phyloP scores from a whole-genome alignment of 805 yeast species.

The Candida golubevii region DNA sequence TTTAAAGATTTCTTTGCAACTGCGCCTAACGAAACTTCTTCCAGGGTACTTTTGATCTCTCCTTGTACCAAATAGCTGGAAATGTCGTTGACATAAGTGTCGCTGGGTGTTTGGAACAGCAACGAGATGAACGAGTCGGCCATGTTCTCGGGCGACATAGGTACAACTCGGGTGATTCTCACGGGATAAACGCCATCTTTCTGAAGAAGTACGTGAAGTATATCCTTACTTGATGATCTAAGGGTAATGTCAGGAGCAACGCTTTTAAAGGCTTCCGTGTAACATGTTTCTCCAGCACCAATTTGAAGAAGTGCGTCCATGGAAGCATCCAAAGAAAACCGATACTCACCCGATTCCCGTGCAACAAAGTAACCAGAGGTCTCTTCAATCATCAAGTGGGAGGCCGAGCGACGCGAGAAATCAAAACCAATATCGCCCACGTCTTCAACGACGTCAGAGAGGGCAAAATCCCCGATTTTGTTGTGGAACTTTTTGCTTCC shows the following conservation, averaged over 20 bases:
- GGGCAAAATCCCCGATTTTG: neutral
- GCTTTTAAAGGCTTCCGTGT: neutral
- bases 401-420: neutral
- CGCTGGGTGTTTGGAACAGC: neutral
- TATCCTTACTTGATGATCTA: neutral
- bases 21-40: neutral
- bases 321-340: slow-evolving; percentile 1
- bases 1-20: neutral
- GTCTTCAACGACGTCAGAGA: neutral
- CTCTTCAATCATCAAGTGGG: neutral
- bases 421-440: neutral
- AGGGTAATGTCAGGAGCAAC: neutral
- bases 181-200: neutral
- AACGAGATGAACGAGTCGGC: neutral
- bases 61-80: neutral
- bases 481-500: neutral
- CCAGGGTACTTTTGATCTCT: neutral
- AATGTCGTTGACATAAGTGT: neutral
- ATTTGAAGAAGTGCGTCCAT: neutral
- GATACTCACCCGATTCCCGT: neutral
- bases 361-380: slow-evolving; percentile 1
- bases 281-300: slow-evolving; percentile 1
- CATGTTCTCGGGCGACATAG: neutral
- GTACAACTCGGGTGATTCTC: neutral
- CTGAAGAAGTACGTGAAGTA: neutral